Base-by-base conservation (phyloP, 2,329 filamentous ascomycete species). In the Macrophomina tecta region DNA sequence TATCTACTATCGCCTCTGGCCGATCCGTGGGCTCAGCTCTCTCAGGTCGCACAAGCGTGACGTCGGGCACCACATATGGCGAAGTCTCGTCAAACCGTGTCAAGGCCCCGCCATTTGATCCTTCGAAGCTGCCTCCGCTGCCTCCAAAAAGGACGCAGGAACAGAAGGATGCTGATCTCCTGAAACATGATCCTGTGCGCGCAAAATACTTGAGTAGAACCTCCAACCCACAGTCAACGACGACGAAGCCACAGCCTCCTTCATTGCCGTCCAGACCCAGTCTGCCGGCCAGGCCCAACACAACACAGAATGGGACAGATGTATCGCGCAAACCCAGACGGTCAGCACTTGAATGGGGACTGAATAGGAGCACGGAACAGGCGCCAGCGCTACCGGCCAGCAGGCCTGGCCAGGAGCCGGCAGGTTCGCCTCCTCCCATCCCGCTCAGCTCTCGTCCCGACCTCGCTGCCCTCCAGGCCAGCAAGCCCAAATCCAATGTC, bases 381-480 rank as follows among this genome's bases (percentile, higher is more conserved):
- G 72, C 76, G 9, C 77, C 69, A 38, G 70, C 75, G 5, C 52
- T 77, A n/a, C 77, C 65, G 12, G 42, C 66, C 32, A 64, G 34
- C 11, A 49, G 58, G 11, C 53, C 66, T 40, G 40, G 62, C 28
- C 63, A 66, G 52, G 3, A 51, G 63, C 64, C 38, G 34, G 55
- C 23, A 12, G 49, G 53, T 4, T 69, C 72, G 32, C 81, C 82
- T 30, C 82, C 87, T 2, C 86, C 86, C 1, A 74, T 89, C 11
- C 87, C 87, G 7, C 71, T 81, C 32, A 78, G 80, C 23, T 86
- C 86, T 30, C 80, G 86, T 49, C 87, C 87, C n/a, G 84, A 89
- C 75, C 78, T 89, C 3, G 82, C 84, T 7, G 82, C 84, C 51
- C 77, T 88, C 18, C 82, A 85, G 76, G 82, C 84, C 52, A 76